Conservation (phyloP, 1,284 basidiomycete species). For the Trichosporon sp. region DNA sequence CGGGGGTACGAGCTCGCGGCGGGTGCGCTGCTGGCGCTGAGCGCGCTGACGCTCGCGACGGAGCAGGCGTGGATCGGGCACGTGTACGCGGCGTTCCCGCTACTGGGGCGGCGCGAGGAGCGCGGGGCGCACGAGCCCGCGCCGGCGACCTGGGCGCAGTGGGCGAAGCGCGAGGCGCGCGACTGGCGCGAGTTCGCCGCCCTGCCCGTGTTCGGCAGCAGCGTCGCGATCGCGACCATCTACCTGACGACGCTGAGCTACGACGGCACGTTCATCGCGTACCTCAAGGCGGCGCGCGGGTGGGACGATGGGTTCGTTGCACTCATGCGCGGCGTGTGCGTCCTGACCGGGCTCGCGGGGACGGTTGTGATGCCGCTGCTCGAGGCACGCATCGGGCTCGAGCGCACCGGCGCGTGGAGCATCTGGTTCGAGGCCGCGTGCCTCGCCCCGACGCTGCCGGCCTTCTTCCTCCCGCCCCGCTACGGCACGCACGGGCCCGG, state of each 20-base stretch:
- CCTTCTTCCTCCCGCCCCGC: slow-evolving; percentile 31
- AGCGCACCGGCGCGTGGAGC: slow-evolving; percentile 52
- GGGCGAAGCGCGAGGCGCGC: slow-evolving; percentile 19
- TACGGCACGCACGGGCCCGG: slow-evolving; percentile 36
- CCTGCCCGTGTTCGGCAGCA: slow-evolving; percentile 51
- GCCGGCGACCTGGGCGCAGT: neutral
- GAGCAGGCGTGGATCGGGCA: slow-evolving; percentile 48
- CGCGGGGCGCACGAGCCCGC: neutral
- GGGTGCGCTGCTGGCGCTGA: slow-evolving; percentile 32
- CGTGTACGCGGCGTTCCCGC: slow-evolving; percentile 44
- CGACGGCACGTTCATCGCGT: slow-evolving; percentile 43
- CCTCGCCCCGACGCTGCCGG: slow-evolving; percentile 38
- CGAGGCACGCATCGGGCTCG: slow-evolving; percentile 38
- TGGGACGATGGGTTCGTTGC: slow-evolving; percentile 50
- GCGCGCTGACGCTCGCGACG: slow-evolving; percentile 28
- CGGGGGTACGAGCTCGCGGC: slow-evolving; percentile 38
- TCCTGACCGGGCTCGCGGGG: slow-evolving; percentile 46
- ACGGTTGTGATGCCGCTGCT: slow-evolving; percentile 52
- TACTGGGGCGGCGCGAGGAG: slow-evolving; percentile 19
- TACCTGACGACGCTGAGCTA: slow-evolving; percentile 54
- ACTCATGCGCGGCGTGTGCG: slow-evolving; percentile 42
- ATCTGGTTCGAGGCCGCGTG: slow-evolving; percentile 48
- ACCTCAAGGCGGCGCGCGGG: slow-evolving; percentile 38
- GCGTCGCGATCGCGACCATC: slow-evolving; percentile 47
- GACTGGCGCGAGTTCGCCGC: slow-evolving; percentile 51